These are phyloP conservation scores for Centella asiatica DNA, from an alignment of 129 eudicot genomes.

Conservation along the genomic window DNA sequence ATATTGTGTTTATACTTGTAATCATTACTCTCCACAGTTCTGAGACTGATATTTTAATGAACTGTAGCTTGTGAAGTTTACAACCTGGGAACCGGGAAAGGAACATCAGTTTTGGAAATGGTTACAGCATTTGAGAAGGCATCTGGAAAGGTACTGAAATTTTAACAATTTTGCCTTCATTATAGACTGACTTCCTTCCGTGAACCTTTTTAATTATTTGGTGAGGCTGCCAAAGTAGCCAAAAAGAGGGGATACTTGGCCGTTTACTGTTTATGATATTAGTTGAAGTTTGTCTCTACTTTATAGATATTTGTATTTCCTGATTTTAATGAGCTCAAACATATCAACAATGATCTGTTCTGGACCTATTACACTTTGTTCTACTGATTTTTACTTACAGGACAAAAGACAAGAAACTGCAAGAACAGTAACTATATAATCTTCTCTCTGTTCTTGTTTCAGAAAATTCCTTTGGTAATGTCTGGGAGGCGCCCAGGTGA, in stretches of 20 bases:
- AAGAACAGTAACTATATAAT: background rate
- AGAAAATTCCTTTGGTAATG: slow-evolving; percentile 75
- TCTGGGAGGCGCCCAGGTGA: slow-evolving; percentile 93
- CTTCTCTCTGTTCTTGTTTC: slow-evolving; percentile 3
- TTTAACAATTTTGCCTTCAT: background rate
- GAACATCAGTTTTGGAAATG: slow-evolving; percentile 92
- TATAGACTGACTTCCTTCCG: background rate
- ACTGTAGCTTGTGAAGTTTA: slow-evolving; percentile 76
- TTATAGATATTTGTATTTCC: too few relatives aligned
- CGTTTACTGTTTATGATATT: too few relatives aligned
- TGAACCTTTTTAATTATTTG: background rate
- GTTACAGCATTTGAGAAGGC: slow-evolving; percentile 89
- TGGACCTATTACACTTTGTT: too few relatives aligned
- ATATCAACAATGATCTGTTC: too few relatives aligned
- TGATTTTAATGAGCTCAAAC: too few relatives aligned
- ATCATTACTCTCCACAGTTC: too few relatives aligned
- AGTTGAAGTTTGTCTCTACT: too few relatives aligned
- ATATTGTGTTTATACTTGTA: background rate
- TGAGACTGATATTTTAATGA: background rate
- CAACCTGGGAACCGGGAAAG: slow-evolving; percentile 92
- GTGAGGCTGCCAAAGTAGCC: background rate
- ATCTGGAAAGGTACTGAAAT: slow-evolving; percentile 69
- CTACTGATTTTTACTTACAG: background rate
- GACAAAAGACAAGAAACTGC: background rate
- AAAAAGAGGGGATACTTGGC: too few relatives aligned